Base-by-base conservation (phyloP, 352 stramenopile species). In the Globisporangium nodosum region DNA sequence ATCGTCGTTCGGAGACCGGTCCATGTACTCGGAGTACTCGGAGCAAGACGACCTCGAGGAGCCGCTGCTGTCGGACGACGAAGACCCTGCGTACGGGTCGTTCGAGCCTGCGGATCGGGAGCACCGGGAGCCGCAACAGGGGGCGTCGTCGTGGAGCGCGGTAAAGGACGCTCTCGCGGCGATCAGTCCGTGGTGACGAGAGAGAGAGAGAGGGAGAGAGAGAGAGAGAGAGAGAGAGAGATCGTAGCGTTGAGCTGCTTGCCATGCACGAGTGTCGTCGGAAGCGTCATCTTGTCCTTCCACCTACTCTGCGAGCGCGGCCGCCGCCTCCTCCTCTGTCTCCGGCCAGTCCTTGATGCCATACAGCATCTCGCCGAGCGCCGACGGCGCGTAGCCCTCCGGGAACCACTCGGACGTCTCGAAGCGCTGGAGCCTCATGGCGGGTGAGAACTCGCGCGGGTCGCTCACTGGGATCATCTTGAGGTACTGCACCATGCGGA, bases 141-240 rank as follows among this genome's bases (percentile, higher is more conserved):
- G 30, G 1, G 63, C 63, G 39, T 69, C 69, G 37, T 68, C 68
- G 16, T 88, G 76, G 83, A 73, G 73, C 54, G 47, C 70, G 7
- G 54, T 78, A 5, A 87, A 82, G 54, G 79, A 85, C 5, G 69
- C 56, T 5, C 66, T 93, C 20, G 70, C 78, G 47, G 74, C 71
- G 13, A 89, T 93, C 48, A 93, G 81, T 59, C 83, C 83, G 31
- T 93, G 83, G 83, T 92, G 54, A 48, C 11, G 31, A 42, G 49
- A 50, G 7, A 37, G 9, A 37, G 33, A 37, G 33, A 37, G 30
- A 49, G 24, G 21, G 35, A 5, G 20, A 27, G 6, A 30, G 43
- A 48, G 16, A 21, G 15, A 27, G 24, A 27, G 24, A 27, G 24
- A 27, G 1, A 27, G 24, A 27, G 24, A 27, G 24, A 27, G 24